Evolutionary conservation across 805 yeast species (phyloP).

Genomic region (Yarrowia sp.): DNA sequence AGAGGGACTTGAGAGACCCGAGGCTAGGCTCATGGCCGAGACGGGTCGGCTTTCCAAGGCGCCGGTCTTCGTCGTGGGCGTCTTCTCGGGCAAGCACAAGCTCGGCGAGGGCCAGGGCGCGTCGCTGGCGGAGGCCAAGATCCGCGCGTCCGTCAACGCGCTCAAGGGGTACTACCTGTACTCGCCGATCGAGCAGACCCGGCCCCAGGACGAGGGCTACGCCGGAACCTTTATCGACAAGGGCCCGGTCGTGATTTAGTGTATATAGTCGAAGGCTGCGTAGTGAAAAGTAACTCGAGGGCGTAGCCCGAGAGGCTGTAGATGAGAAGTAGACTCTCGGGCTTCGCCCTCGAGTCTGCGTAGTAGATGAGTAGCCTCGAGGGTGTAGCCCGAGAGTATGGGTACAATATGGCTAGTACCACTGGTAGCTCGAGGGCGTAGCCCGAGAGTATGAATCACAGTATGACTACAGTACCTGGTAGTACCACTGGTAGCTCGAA

Average conservation of each 20-base stretch:
- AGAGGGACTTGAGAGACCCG: conserved; percentile 69
- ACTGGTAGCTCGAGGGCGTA: no score
- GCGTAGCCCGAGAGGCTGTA: no score
- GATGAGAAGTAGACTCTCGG: no score
- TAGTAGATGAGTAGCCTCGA: no score
- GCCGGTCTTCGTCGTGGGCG: conserved; percentile 89
- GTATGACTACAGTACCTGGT: no score
- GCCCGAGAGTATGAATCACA: no score
- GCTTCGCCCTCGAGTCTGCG: no score
- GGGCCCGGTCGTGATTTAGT: conserved; percentile 39
- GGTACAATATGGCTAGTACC: no score
- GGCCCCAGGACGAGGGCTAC: conserved; percentile 56
- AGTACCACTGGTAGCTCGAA: no score
- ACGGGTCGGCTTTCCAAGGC: conserved; percentile 83
- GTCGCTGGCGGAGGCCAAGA: conserved; percentile 84
- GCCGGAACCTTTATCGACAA: conserved; percentile 35
- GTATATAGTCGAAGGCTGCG: neutral
- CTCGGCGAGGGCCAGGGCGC: conserved; percentile 95
- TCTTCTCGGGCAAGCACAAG: conserved; percentile 75
- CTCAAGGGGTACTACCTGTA: conserved; percentile 90
- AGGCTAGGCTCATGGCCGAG: conserved; percentile 82
- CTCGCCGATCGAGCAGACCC: conserved; percentile 63
- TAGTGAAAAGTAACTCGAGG: no score
- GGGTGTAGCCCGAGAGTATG: no score
- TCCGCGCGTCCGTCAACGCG: conserved; percentile 87